These are phyloP conservation scores for Penicillium concentricum DNA, from an alignment of 2,329 filamentous ascomycete species.

Conservation along the genomic window DNA sequence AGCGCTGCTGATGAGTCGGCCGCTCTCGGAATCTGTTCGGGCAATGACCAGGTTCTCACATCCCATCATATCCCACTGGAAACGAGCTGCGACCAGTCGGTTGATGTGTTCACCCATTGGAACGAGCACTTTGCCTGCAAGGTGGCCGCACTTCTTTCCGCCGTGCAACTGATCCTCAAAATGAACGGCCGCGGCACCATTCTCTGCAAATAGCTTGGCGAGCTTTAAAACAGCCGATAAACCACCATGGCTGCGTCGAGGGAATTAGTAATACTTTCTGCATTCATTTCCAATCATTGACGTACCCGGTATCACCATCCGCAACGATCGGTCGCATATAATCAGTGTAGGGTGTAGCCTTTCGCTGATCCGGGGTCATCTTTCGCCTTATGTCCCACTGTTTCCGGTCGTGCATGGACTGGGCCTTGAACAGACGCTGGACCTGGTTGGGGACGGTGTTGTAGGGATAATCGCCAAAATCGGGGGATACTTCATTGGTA, in stretches of 20 bases:
- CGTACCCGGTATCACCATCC: slow-evolving; percentile 82
- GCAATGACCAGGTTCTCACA: slow-evolving; percentile 93
- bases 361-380: slow-evolving; percentile 70
- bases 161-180: slow-evolving; percentile 98
- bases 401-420: slow-evolving; percentile 94
- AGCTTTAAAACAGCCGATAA: slow-evolving; percentile 91
- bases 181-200: slow-evolving; percentile 92
- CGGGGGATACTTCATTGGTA: slow-evolving; percentile 95
- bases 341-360: slow-evolving; percentile 77
- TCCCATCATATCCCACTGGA: slow-evolving; percentile 99
- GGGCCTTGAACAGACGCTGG: slow-evolving; percentile 91
- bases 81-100: slow-evolving; percentile 82
- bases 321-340: slow-evolving; percentile 94
- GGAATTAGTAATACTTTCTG: background rate
- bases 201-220: slow-evolving; percentile 95
- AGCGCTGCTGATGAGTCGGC: slow-evolving; percentile 82
- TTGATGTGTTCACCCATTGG: slow-evolving; percentile 96
- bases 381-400: slow-evolving; percentile 85
- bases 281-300: background rate
- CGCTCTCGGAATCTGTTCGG: slow-evolving; percentile 91
- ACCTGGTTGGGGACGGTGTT: slow-evolving; percentile 99
- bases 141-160: slow-evolving; percentile 96
- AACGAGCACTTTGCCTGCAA: slow-evolving; percentile 93
- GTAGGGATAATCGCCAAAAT: slow-evolving; percentile 98
- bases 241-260: slow-evolving; percentile 70